Conservation (phyloP, 73 alveolate species). For the Paramecium sexaurelia region DNA sequence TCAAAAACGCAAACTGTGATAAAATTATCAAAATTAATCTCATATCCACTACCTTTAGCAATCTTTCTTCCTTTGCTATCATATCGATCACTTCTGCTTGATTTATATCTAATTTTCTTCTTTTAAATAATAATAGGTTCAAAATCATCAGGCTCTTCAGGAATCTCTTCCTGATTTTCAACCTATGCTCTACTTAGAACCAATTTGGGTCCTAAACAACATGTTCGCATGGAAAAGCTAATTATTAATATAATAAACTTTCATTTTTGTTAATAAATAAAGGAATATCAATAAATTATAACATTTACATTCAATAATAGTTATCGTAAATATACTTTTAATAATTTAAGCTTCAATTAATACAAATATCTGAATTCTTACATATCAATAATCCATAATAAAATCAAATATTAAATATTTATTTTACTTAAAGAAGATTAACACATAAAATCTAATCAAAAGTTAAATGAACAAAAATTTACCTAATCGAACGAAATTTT, state of each 20-base stretch:
- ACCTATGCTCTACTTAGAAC: constrained; percentile 2
- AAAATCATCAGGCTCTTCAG: constrained; percentile 53
- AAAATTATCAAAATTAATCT: constrained; percentile 33
- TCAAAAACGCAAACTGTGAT: constrained; percentile 49
- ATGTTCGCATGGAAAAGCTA: background rate
- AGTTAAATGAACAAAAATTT: background rate
- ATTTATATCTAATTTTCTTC: constrained; percentile 19
- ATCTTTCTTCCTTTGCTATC: constrained; percentile 40
- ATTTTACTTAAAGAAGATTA: background rate
- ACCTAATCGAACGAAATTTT: background rate
- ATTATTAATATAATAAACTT: background rate
- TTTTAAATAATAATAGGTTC: background rate
- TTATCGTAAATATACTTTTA: background rate
- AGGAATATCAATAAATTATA: background rate
- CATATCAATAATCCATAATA: background rate
- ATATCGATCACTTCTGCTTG: background rate
- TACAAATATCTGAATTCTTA: background rate
- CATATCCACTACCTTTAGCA: constrained; percentile 34
- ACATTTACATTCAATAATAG: background rate
- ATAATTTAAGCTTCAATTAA: background rate
- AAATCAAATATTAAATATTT: background rate
- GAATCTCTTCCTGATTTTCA: background rate
- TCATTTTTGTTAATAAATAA: background rate
- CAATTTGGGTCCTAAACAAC: background rate
- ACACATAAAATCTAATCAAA: background rate